Evolutionary conservation across 148 eudicot genomes (phyloP).

Genomic region (Rhododendron molle): DNA sequence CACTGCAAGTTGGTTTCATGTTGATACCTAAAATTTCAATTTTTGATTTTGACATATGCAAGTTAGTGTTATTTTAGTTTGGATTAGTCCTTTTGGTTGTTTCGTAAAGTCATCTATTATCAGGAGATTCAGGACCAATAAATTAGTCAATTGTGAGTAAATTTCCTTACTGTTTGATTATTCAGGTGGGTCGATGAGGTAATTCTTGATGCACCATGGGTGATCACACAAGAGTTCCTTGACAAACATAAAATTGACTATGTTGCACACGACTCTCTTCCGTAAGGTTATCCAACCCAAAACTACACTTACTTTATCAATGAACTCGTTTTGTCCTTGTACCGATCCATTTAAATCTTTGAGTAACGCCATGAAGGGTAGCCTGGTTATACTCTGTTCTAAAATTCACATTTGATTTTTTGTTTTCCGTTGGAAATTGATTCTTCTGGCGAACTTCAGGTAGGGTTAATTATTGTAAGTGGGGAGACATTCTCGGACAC

Average conservation of each 20-base stretch:
- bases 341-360: neutral
- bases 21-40: neutral
- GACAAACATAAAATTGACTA: conserved; percentile 67
- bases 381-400: neutral
- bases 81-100: neutral
- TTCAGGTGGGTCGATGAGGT: conserved; percentile 86
- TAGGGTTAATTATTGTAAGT: neutral
- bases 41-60: neutral
- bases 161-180: neutral
- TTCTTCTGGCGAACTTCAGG: neutral
- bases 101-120: neutral
- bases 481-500: neutral
- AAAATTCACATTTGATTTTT: neutral
- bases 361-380: neutral
- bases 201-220: conserved; percentile 86
- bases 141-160: neutral
- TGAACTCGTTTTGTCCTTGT: neutral
- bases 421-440: neutral
- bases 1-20: conserved; percentile 57
- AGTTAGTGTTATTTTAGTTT: neutral
- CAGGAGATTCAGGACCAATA: neutral
- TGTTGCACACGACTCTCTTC: conserved; percentile 77
- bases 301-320: neutral
- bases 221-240: conserved; percentile 50
- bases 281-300: conserved; percentile 50